Conservation (phyloP, 371 early-diverging fungal genomes). For the Mortierella sp. region DNA sequence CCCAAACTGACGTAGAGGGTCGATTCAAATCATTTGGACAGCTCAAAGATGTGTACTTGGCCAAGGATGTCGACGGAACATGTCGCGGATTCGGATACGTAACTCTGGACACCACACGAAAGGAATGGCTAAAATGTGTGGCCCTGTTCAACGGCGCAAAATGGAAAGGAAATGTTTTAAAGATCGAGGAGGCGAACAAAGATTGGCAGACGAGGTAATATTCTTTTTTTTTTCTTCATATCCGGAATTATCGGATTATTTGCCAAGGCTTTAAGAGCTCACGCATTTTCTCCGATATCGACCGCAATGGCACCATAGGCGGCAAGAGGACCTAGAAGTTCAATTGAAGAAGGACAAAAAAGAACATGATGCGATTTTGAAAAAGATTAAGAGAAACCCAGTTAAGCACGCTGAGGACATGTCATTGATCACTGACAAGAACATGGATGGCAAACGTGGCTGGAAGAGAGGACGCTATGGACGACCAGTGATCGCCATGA, state of each 20-base stretch:
- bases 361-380: slow-evolving; percentile 30
- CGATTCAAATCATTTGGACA: slow-evolving; percentile 82
- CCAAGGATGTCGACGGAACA: slow-evolving; percentile 56
- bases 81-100: slow-evolving; percentile 85
- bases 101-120: slow-evolving; percentile 72
- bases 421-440: slow-evolving; percentile 79
- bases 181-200: slow-evolving; percentile 84
- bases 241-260: background rate
- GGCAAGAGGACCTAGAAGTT: slow-evolving; percentile 46
- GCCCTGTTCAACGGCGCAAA: slow-evolving; percentile 82
- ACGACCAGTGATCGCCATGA: slow-evolving; percentile 81
- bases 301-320: slow-evolving; percentile 17
- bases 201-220: slow-evolving; percentile 64
- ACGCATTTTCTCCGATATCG: background rate
- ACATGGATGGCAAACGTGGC: slow-evolving; percentile 70
- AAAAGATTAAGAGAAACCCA: slow-evolving; percentile 46
- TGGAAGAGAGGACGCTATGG: slow-evolving; percentile 87
- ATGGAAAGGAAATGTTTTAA: slow-evolving; percentile 86
- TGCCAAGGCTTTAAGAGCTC: background rate
- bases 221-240: background rate
- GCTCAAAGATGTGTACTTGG: slow-evolving; percentile 52
- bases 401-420: slow-evolving; percentile 72
- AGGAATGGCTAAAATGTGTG: slow-evolving; percentile 77
- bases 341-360: slow-evolving; percentile 46
- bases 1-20: slow-evolving; percentile 66